Conservation (phyloP, 257 asterid species). For the Linaria vulgaris region DNA sequence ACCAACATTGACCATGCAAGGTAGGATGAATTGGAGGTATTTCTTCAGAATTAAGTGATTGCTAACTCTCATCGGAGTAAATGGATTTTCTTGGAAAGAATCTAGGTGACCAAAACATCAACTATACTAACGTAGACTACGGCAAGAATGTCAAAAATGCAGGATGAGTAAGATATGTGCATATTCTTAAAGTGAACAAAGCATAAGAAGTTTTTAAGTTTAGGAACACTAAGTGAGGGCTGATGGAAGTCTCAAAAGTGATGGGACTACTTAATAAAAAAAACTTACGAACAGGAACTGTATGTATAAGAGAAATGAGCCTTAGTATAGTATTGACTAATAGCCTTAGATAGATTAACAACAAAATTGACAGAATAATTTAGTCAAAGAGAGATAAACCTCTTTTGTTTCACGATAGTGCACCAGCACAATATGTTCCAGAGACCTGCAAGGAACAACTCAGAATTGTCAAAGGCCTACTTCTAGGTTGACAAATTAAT, state of each 20-base stretch:
- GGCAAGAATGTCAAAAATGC: too few species aligned
- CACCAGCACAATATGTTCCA: conserved; percentile 93
- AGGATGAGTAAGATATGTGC: too few species aligned
- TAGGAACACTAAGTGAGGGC: not conserved
- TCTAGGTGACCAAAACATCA: too few species aligned
- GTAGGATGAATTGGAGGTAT: too few species aligned
- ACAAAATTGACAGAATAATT: conserved; percentile 8
- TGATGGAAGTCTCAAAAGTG: not conserved
- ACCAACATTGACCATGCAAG: too few species aligned
- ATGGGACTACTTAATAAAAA: not conserved
- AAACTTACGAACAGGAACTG: not conserved
- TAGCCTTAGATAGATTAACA: conserved; percentile 4
- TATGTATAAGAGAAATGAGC: not conserved
- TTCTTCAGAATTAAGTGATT: too few species aligned
- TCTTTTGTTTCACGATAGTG: conserved; percentile 98
- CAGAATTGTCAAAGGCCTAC: conserved; percentile 12
- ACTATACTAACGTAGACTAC: too few species aligned
- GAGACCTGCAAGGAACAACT: conserved; percentile 59
- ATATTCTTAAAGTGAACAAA: not conserved
- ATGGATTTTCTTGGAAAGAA: too few species aligned
- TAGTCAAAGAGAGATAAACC: conserved; percentile 51
- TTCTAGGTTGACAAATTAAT: conserved; percentile 19
- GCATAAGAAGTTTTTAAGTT: not conserved
- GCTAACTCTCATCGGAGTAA: too few species aligned
- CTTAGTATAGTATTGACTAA: not conserved